Base-by-base conservation (phyloP, 352 stramenopile genomes). In the Phytophthora macrochlamydospora region DNA sequence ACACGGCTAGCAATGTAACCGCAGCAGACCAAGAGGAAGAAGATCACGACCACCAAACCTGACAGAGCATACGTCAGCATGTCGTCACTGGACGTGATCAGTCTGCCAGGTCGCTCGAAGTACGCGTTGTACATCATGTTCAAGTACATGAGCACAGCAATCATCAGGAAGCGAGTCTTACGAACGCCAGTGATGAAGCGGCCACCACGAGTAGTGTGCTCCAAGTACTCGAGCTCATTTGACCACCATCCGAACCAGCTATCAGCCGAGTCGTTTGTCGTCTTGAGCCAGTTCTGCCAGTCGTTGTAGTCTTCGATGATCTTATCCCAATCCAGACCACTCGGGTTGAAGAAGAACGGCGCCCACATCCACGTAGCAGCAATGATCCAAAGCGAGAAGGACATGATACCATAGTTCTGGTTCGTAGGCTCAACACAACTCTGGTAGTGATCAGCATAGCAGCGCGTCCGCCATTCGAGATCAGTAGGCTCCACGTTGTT, bases 321-420 rank as follows among this genome's bases (percentile, higher is more conserved):
- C 73, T 98, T 97, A 75, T 98, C 93, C 96, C 97, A 99, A 63
- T 99, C 97, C 58, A 99, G 91, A 33, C 95, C 98, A 38, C 98
- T 95, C 28, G 97, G 97, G 72, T 99, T 99, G 74, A 99, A 96
- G 71, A 96, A 87, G 76, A 96, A 94, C 38, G 88, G 88, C 5
- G 81, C 83, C 86, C 86, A 94, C 73, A 94, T 83, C 86, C 86
- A 96, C 24, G 86, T 94, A 18, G 77, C 83, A 78, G 92, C 95
- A 54, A 98, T 98, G 40, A 99, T 91, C 71, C 85, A 94, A 48
- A 99, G 73, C 31, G 96, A 99, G 86, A 98, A 99, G 42, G 97
- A 99, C 74, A 98, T 94, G 43, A 98, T 97, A 65, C 96, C 92
- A 76, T 99, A 99, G 75, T 99, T 98, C 69, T 97, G 92, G 59